Percentiles rank a stretch among this genome's conserved stretches.
These are phyloP conservation scores for Meyerozyma guilliermondii DNA, from an alignment of 1,139 yeast species.

Conservation along the genomic window DNA sequence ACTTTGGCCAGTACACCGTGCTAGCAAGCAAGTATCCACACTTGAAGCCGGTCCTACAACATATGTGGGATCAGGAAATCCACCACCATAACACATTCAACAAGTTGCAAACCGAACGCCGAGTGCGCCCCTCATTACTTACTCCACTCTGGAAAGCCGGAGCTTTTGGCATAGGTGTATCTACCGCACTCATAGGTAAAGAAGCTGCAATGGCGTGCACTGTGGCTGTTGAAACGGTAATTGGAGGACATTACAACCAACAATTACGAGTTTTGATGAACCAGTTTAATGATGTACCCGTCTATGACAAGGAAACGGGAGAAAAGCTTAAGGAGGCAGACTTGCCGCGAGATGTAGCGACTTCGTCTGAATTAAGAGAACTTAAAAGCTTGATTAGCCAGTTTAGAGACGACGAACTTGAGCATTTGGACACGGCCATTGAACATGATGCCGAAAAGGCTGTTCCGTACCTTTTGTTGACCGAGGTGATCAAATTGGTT, in stretches of 20 bases:
- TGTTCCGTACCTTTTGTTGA: constrained; percentile 81
- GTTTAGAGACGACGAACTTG: constrained; percentile 93
- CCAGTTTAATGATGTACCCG: constrained; percentile 43
- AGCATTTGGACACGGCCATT: constrained; percentile 91
- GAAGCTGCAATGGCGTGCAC: constrained; percentile 99
- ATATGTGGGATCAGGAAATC: constrained; percentile 98
- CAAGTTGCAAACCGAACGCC: constrained; percentile 61
- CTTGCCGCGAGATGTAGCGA: constrained; percentile 21
- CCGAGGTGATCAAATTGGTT: constrained; percentile 79
- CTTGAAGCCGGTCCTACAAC: constrained; percentile 67
- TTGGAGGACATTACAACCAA: constrained; percentile 91
- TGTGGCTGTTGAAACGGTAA: constrained; percentile 97
- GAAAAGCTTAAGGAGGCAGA: constrained; percentile 18
- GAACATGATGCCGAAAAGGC: constrained; percentile 90
- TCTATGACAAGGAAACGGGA: constrained; percentile 41
- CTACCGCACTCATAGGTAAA: constrained; percentile 81
- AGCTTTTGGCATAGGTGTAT: constrained; percentile 80
- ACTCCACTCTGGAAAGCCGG: constrained; percentile 95
- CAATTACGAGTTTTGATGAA: constrained; percentile 75
- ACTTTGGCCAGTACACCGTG: constrained; percentile 84
- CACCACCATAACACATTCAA: constrained; percentile 88
- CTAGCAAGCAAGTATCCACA: constrained; percentile 68
- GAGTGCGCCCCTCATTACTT: constrained; percentile 85
- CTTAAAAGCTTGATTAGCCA: constrained; percentile 62
- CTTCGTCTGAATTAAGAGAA: constrained; percentile 51